phyloP scores from a whole-genome alignment of 257 asterid species.

The Solanum piurae region DNA sequence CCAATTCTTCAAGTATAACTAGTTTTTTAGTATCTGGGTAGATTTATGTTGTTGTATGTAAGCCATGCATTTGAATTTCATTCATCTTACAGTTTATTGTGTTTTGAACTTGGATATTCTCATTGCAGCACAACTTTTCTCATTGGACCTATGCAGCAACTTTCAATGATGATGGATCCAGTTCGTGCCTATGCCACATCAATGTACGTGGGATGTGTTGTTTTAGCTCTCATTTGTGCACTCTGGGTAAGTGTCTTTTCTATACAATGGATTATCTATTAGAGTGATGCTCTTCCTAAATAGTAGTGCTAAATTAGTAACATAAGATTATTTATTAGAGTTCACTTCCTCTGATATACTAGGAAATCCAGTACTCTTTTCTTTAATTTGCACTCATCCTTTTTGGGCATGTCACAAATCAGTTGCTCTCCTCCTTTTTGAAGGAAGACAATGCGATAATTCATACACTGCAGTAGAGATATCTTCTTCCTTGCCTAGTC shows the following conservation, averaged over 20 bases:
- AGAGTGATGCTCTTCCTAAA: background rate
- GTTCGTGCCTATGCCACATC: slow-evolving; percentile 68
- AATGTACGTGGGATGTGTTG: slow-evolving; percentile 58
- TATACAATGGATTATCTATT: no score
- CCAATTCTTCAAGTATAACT: background rate
- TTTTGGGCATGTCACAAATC: background rate
- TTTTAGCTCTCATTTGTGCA: slow-evolving; percentile 84
- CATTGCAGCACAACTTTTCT: slow-evolving; percentile 92
- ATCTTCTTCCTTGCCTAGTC: background rate
- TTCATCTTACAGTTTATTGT: slow-evolving; percentile 9
- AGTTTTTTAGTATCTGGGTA: background rate
- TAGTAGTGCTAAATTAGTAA: background rate
- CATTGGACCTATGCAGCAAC: slow-evolving; percentile 63
- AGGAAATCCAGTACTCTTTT: background rate
- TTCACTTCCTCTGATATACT: background rate
- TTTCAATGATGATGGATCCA: slow-evolving; percentile 87
- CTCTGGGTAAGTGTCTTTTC: slow-evolving; percentile 58
- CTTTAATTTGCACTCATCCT: background rate
- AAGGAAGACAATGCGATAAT: background rate
- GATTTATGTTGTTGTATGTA: background rate
- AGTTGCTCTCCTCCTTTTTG: background rate
- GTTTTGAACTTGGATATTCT: slow-evolving; percentile 29
- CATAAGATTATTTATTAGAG: background rate
- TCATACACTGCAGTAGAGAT: background rate
- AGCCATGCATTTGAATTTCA: background rate